A percentile compares a stretch with the other conserved stretches of the same genome.
phyloP scores from a whole-genome alignment of 2,329 filamentous ascomycete genomes.

The Chalaropsis thielavioides region DNA sequence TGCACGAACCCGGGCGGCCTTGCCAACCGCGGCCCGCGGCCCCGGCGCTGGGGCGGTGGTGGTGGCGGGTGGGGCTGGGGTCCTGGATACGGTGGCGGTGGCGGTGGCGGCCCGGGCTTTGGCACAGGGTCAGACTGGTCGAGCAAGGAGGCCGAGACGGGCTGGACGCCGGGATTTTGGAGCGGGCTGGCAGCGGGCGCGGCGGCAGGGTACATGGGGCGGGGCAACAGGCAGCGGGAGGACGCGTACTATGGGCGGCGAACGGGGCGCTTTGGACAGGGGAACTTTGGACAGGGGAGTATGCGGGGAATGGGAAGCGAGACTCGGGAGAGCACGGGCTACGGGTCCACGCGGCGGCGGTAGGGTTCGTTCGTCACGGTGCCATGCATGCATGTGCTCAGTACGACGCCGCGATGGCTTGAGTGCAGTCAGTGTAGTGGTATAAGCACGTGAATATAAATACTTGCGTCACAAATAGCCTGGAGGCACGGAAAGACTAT shows the following conservation, averaged over 20 bases:
- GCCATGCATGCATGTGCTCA: too few species aligned
- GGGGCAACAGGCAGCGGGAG: slow-evolving; percentile 27
- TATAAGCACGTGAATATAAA: not conserved
- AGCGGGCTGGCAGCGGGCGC: slow-evolving; percentile 51
- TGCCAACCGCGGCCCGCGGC: slow-evolving; percentile 23
- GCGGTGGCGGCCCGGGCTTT: slow-evolving; percentile 20
- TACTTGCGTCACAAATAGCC: not conserved
- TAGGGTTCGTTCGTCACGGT: slow-evolving; percentile 30
- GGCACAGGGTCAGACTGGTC: slow-evolving; percentile 17
- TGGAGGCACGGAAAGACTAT: not conserved
- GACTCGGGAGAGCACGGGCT: slow-evolving; percentile 48
- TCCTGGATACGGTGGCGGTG: slow-evolving; percentile 27
- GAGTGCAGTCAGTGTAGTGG: too few species aligned
- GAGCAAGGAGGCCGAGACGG: slow-evolving; percentile 26
- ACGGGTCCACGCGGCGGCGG: slow-evolving; percentile 50
- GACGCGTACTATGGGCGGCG: slow-evolving; percentile 14
- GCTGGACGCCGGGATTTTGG: slow-evolving; percentile 65
- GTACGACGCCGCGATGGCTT: too few species aligned
- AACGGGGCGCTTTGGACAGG: not conserved
- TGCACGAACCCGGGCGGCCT: slow-evolving; percentile 24
- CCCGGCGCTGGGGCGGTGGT: slow-evolving; percentile 22
- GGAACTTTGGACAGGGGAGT: not conserved
- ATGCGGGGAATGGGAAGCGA: slow-evolving; percentile 5
- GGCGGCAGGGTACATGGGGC: slow-evolving; percentile 53
- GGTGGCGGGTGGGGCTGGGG: slow-evolving; percentile 23